Percentiles rank a stretch among this genome's conserved stretches.
Evolutionary conservation across 768 basidiomycete species (phyloP).

Genomic region (Termitomyces sp.): DNA sequence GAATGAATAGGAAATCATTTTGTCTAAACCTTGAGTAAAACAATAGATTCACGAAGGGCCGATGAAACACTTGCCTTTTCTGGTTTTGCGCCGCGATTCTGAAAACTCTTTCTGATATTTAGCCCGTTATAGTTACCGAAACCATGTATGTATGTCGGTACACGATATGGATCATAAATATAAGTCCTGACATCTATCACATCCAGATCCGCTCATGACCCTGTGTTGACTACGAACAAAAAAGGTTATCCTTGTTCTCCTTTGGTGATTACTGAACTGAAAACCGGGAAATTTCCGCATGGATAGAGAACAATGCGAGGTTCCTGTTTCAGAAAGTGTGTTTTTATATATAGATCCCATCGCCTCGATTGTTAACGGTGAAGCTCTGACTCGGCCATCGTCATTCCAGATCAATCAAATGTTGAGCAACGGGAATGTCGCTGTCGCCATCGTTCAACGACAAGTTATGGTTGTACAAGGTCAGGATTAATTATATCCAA

Average conservation of each 20-base stretch:
- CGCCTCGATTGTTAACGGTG: not conserved
- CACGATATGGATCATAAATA: too few species aligned
- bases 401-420: constrained; percentile 11
- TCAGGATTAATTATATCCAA: constrained; percentile 19
- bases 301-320: not conserved
- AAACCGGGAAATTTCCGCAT: not conserved
- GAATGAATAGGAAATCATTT: not conserved
- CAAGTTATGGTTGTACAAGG: constrained; percentile 69
- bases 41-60: not conserved
- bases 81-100: constrained; percentile 2
- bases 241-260: constrained; percentile 6
- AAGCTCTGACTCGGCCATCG: not conserved
- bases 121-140: too few species aligned
- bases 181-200: not conserved
- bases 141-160: not conserved
- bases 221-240: not conserved
- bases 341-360: not conserved
- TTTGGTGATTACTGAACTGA: not conserved
- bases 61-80: constrained; percentile 1
- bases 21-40: not conserved
- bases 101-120: too few species aligned
- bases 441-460: constrained; percentile 63
- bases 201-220: not conserved
- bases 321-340: not conserved
- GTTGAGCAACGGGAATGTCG: constrained; percentile 55